phyloP scores from a whole-genome alignment of 352 stramenopile species.

The Phytophthora kernoviae region DNA sequence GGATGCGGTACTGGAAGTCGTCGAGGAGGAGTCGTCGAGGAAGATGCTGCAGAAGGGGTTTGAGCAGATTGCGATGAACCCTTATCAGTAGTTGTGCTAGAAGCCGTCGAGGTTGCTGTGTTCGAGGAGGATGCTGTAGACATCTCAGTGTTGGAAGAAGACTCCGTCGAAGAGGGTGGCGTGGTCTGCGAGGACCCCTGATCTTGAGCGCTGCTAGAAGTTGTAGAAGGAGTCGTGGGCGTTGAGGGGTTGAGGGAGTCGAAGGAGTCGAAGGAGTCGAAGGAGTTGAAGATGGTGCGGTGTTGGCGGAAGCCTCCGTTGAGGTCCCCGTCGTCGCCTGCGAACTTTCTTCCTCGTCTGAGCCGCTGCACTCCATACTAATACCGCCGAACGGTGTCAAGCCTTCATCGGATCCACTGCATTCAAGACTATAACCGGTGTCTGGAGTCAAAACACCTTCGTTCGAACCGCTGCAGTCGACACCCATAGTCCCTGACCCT shows the following conservation, averaged over 20 bases:
- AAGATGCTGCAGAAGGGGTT: constrained; percentile 3
- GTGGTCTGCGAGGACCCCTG: neutral
- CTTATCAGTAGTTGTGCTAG: neutral
- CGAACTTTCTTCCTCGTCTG: neutral
- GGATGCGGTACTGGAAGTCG: constrained; percentile 5
- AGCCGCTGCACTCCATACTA: constrained; percentile 7
- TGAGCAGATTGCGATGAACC: neutral
- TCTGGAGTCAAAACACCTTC: neutral
- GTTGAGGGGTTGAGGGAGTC: neutral
- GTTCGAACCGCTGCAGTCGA: constrained; percentile 13
- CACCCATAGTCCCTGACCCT: neutral
- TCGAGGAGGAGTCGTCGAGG: constrained; percentile 1
- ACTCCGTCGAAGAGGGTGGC: neutral
- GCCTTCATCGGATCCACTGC: constrained; percentile 8
- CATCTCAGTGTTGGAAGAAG: constrained; percentile 17
- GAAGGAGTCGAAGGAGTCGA: constrained; percentile 1
- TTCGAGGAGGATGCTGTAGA: constrained; percentile 7
- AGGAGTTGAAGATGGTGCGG: neutral
- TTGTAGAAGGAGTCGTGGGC: neutral
- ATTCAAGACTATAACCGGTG: constrained; percentile 1
- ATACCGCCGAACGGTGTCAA: neutral
- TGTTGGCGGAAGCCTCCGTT: neutral
- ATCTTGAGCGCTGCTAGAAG: neutral
- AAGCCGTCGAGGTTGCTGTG: constrained; percentile 14
- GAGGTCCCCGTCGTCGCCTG: neutral